Percentiles rank a stretch among this genome's conserved stretches.
phyloP scores from a whole-genome alignment of 495 filamentous ascomycete genomes.

The Talaromyces ruber region DNA sequence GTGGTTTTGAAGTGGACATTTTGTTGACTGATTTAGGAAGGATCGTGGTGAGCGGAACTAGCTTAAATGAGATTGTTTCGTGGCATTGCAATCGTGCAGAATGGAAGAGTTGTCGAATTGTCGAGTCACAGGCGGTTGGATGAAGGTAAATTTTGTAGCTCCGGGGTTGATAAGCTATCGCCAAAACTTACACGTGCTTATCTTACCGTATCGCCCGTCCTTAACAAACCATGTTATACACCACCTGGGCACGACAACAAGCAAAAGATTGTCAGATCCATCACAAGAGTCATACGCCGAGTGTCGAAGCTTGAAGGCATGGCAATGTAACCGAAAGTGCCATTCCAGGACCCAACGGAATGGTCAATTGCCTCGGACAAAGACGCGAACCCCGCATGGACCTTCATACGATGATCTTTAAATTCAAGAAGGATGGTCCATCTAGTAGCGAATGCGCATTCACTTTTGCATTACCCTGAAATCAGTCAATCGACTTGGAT shows the following conservation, averaged over 20 bases:
- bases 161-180: not conserved
- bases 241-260: not conserved
- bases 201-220: not conserved
- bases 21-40: not conserved
- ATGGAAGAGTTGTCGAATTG: not conserved
- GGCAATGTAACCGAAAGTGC: not conserved
- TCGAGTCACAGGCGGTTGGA: not conserved
- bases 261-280: not conserved
- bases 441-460: not conserved
- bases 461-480: not conserved
- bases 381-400: not conserved
- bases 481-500: not conserved
- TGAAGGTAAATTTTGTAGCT: not conserved
- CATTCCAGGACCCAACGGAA: not conserved
- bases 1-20: slow-evolving; percentile 20
- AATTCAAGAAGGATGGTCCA: not conserved
- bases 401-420: not conserved
- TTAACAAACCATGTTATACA: not conserved
- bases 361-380: not conserved
- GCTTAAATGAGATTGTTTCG: not conserved
- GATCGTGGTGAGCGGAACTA: not conserved
- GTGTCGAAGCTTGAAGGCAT: no score
- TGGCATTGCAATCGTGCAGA: not conserved
- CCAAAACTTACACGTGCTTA: not conserved
- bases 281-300: no score